Conservation (phyloP, 768 basidiomycete species). For the Rickenella mellea region DNA sequence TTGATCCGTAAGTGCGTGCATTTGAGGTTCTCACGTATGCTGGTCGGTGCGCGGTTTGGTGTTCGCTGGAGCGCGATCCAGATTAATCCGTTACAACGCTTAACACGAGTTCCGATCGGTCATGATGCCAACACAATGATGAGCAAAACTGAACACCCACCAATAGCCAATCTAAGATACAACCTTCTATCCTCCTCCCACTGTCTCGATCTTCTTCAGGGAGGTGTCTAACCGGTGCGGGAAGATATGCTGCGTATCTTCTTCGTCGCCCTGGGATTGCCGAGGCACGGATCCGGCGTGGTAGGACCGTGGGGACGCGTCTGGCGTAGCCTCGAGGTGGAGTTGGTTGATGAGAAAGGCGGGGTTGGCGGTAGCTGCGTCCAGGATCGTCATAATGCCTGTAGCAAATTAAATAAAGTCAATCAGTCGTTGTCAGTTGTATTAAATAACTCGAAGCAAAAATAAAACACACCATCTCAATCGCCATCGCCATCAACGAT, state of each 20-base stretch:
- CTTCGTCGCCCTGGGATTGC: slow-evolving; percentile 13
- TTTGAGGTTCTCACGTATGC: no score
- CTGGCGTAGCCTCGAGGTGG: slow-evolving; percentile 70
- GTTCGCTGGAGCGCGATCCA: no score
- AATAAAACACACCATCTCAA: slow-evolving; percentile 28
- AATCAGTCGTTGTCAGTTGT: slow-evolving; percentile 4
- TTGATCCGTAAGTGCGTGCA: no score
- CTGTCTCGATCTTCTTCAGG: slow-evolving; percentile 18
- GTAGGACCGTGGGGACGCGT: slow-evolving; percentile 34
- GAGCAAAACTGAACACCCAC: no score
- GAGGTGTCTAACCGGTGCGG: slow-evolving; percentile 13
- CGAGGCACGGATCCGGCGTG: slow-evolving; percentile 11
- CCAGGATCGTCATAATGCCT: slow-evolving; percentile 59
- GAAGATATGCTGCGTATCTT: slow-evolving; percentile 6
- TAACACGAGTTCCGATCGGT: no score
- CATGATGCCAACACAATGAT: no score
- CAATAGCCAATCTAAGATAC: no score
- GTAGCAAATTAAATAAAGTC: background rate
- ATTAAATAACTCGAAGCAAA: background rate
- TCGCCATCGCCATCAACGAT: slow-evolving; percentile 43
- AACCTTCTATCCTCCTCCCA: no score
- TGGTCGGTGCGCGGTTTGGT: no score
- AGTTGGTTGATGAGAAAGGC: slow-evolving; percentile 70
- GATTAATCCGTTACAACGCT: no score
- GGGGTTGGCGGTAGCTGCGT: slow-evolving; percentile 73